These are phyloP conservation scores for Castanopsis chinensis DNA, from an alignment of 306 rosid species.

Conservation along the genomic window DNA sequence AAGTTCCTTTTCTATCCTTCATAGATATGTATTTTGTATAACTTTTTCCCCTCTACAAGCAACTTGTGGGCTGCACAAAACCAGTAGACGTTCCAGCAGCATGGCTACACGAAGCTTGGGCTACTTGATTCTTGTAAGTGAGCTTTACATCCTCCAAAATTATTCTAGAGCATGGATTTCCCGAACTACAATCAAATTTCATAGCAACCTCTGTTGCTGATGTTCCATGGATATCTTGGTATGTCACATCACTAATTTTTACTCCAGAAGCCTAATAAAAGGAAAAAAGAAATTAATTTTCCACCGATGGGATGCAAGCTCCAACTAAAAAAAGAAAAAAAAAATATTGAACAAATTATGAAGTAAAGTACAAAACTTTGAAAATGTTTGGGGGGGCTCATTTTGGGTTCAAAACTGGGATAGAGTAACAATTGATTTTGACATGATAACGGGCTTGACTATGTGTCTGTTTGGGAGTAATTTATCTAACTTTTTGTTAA, in stretches of 20 bases:
- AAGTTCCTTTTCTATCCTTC: background rate
- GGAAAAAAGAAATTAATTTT: background rate
- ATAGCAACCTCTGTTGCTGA: conserved; percentile 33
- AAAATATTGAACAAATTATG: no score
- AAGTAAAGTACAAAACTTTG: no score
- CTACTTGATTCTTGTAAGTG: conserved; percentile 14
- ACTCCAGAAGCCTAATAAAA: conserved; percentile 25
- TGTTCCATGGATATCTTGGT: conserved; percentile 30
- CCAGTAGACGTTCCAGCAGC: conserved; percentile 30
- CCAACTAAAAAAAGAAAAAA: no score
- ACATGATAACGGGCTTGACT: no score
- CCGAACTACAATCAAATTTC: conserved; percentile 34
- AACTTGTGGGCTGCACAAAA: conserved; percentile 27
- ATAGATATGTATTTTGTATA: background rate
- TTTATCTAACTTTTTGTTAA: no score
- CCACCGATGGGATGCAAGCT: no score
- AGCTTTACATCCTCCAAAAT: conserved; percentile 27
- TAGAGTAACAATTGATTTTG: no score
- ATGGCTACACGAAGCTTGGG: conserved; percentile 27
- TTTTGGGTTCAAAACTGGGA: no score
- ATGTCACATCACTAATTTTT: conserved; percentile 26
- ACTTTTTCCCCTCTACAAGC: conserved; percentile 3
- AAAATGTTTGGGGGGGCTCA: no score
- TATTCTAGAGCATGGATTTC: conserved; percentile 26
- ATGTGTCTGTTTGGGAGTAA: no score